phyloP scores from a whole-genome alignment of 257 asterid genomes.

The Fraxinus pennsylvanica region DNA sequence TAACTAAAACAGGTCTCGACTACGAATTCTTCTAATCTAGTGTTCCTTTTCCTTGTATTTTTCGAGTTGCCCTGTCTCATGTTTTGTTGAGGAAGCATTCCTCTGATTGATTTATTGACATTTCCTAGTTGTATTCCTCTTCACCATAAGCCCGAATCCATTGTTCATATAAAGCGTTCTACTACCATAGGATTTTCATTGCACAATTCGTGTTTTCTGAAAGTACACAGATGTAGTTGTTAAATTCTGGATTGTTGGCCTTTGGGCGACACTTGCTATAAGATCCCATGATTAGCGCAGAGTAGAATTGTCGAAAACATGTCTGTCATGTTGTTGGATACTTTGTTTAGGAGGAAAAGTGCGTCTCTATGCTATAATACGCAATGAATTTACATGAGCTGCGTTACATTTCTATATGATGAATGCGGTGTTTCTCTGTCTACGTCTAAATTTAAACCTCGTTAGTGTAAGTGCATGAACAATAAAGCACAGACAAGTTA shows the following conservation, averaged over 20 bases:
- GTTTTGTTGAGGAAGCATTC: conserved; percentile 20
- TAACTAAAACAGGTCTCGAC: conserved; percentile 70
- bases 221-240: no score
- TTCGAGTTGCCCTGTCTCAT: conserved; percentile 16
- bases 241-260: not conserved
- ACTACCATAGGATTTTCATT: not conserved
- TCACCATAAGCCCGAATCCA: not conserved
- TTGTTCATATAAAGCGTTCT: not conserved
- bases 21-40: conserved; percentile 46
- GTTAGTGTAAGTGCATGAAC: not conserved
- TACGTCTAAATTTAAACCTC: not conserved
- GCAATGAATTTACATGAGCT: no score
- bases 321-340: not conserved
- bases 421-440: not conserved
- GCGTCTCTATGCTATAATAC: not conserved
- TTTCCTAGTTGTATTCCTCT: conserved; percentile 7
- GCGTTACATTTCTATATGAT: no score
- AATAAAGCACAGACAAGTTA: not conserved
- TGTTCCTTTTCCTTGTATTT: conserved; percentile 16
- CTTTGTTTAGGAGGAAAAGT: not conserved
- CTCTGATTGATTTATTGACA: not conserved
- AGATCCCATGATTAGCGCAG: not conserved
- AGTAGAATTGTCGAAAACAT: not conserved
- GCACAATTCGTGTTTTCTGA: not conserved
- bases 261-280: not conserved